A percentile compares a stretch with the other conserved stretches of the same genome.
Conservation (phyloP, 2,329 filamentous ascomycete genomes). For the Dothistroma pini region DNA sequence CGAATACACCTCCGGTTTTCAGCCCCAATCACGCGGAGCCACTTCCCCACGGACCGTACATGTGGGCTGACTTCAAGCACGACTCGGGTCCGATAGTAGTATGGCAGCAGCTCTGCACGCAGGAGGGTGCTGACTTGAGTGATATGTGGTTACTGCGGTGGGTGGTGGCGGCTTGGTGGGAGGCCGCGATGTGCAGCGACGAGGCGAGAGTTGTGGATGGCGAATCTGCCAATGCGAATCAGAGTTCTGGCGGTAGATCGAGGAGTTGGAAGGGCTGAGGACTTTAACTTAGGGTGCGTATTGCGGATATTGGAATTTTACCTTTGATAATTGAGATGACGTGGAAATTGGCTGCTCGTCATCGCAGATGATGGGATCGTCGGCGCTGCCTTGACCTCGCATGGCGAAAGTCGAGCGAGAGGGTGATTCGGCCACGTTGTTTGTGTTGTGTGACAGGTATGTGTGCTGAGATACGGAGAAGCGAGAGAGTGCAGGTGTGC, state of each 20-base stretch:
- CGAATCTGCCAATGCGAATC: not conserved
- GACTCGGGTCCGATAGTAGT: not conserved
- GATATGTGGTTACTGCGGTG: not conserved
- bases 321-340: not conserved
- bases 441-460: not conserved
- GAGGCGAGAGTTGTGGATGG: not conserved
- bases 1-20: not conserved
- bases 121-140: not conserved
- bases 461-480: not conserved
- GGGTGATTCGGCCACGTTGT: not conserved
- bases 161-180: not conserved
- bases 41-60: not conserved
- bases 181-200: not conserved
- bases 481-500: not conserved
- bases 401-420: not conserved
- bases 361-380: not conserved
- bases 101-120: not conserved
- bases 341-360: not conserved
- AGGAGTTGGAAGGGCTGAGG: not conserved
- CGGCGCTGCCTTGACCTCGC: not conserved
- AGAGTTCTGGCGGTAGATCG: not conserved
- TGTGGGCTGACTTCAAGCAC: not conserved
- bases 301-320: not conserved
- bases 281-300: not conserved
- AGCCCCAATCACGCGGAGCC: not conserved